phyloP scores from a whole-genome alignment of 306 rosid species.

The Malus sylvestris region DNA sequence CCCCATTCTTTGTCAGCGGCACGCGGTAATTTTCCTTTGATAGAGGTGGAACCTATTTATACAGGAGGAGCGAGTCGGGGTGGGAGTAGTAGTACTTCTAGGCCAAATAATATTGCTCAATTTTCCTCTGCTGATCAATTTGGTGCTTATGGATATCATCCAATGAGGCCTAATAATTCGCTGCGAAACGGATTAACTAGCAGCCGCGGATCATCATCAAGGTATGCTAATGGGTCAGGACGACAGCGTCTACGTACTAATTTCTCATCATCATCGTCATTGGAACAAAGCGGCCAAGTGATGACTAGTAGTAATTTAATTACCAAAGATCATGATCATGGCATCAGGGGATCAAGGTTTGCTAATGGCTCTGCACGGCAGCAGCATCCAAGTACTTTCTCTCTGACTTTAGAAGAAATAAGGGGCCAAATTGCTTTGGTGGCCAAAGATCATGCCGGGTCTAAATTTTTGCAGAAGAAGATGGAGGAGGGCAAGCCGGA shows the following conservation, averaged over 20 bases:
- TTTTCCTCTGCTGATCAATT: neutral
- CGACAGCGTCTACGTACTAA: neutral
- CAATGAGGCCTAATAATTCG: neutral
- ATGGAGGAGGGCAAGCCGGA: neutral
- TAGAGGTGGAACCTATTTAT: neutral
- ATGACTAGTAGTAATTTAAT: neutral
- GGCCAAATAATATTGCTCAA: neutral
- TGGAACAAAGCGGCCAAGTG: neutral
- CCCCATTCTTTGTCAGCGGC: neutral
- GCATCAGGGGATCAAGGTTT: neutral
- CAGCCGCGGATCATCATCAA: neutral
- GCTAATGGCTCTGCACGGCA: neutral
- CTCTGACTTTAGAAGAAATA: neutral
- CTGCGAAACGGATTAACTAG: neutral
- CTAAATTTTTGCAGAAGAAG: neutral
- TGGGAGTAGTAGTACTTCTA: neutral
- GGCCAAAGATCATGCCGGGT: slow-evolving; percentile 7
- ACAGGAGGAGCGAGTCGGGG: neutral
- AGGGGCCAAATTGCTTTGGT: neutral
- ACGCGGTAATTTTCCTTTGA: neutral
- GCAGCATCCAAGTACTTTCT: neutral
- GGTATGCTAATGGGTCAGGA: neutral
- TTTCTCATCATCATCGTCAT: neutral
- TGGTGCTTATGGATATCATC: neutral
- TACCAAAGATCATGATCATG: neutral